Base-by-base conservation (phyloP, 352 stramenopile genomes). In the Globisporangium perplexum region DNA sequence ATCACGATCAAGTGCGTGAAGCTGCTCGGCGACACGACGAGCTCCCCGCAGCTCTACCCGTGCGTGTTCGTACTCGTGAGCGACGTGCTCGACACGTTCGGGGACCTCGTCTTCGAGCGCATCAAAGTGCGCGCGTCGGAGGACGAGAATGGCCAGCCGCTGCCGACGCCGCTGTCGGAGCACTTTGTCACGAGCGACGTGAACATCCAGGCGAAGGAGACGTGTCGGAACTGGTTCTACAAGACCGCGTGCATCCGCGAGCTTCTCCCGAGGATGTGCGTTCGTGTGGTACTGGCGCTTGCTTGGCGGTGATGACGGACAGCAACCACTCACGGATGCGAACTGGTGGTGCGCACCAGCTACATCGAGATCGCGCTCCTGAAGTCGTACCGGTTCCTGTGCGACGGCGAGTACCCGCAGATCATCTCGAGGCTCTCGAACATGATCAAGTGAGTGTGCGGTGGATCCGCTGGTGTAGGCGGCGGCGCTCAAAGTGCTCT, bases 171-270 rank as follows among this genome's bases (percentile, higher is more conserved):
- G 5, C 57, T 96, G 3, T 53, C 69, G 1, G 79, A 89, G 10
- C 59, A 74, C 46, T 97, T 95, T 51, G 88, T 73, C 12, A 80
- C 72, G 45, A 72, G 66, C 7, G 85, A 97, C 42, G 71, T 97
- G 12, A 88, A 89, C 49, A 71, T 90, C 15, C 83, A 94, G 53
- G 89, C 90, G 0, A 93, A 87, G 15, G 90, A 97, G 63, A 97
- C 85, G 23, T 96, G 85, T 23, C 85, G 88, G 15, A 97, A 97
- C 62, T 97, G 90, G 90, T 96, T 98, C 53, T 97, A 97, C 80
- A 98, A 98, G 69, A 96, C 86, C 0, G 86, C 88, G 17, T 97
- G 88, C 59, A 97, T 98, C 53, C 82, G 89, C 44, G 89, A 97
- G 54, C 77, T 98, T 22, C 64, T 97, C 35, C 90, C 90, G 12